Percentiles rank a stretch among this genome's conserved stretches.
These are phyloP conservation scores for Dillenia suffruticosa DNA, from an alignment of 164 flowering plant genomes.

Conservation along the genomic window DNA sequence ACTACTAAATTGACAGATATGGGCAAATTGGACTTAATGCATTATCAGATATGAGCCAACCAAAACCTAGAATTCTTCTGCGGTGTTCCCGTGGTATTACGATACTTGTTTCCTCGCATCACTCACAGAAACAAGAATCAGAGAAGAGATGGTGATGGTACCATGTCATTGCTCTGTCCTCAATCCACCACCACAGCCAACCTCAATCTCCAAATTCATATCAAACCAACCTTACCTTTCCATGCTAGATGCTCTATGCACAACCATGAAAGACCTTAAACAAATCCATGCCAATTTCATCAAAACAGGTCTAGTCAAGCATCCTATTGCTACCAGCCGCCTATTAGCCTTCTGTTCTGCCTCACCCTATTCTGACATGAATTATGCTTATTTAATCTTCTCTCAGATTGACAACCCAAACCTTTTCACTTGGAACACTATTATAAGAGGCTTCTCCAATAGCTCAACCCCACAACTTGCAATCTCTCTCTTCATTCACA, in stretches of 20 bases:
- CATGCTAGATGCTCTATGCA: conserved; percentile 47
- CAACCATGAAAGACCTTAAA: conserved; percentile 58
- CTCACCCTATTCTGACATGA: conserved; percentile 43
- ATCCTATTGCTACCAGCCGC: conserved; percentile 41
- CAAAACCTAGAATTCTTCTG: too few relatives aligned
- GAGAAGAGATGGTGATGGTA: conserved; percentile 9
- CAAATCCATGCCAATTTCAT: conserved; percentile 66
- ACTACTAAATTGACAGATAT: too few relatives aligned
- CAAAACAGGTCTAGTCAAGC: conserved; percentile 35
- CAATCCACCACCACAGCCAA: conserved; percentile 21
- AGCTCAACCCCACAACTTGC: conserved; percentile 58
- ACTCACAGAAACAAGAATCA: background rate
- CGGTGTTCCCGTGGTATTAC: too few relatives aligned
- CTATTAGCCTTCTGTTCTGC: conserved; percentile 54
- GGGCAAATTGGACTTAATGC: too few relatives aligned
- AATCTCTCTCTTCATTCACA: conserved; percentile 47
- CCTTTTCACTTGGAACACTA: conserved; percentile 65
- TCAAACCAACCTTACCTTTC: conserved; percentile 45
- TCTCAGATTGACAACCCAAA: conserved; percentile 45
- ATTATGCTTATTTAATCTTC: conserved; percentile 62
- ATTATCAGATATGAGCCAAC: too few relatives aligned
- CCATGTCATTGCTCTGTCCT: conserved; percentile 16
- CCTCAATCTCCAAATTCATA: conserved; percentile 45
- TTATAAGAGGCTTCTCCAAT: conserved; percentile 64
- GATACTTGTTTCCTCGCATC: too few relatives aligned